These are phyloP conservation scores for Toxicodendron radicans DNA, from an alignment of 345 rosid species.

Conservation along the genomic window DNA sequence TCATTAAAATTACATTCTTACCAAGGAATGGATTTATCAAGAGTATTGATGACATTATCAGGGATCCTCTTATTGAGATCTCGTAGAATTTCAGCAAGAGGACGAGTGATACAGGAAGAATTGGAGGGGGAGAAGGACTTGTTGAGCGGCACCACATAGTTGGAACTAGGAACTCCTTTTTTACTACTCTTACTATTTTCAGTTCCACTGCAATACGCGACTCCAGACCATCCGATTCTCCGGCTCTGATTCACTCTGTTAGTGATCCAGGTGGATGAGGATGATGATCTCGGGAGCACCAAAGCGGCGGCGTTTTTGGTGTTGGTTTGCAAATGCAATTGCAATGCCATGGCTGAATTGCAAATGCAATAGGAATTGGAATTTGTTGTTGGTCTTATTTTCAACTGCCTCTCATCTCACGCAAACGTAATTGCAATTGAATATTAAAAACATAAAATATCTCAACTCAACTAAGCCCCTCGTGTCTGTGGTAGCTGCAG, in stretches of 20 bases:
- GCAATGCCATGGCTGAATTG: background rate
- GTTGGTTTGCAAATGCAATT: background rate
- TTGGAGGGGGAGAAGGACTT: conserved; percentile 57
- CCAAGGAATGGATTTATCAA: conserved; percentile 78
- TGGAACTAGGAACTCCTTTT: conserved; percentile 71
- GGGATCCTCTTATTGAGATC: conserved; percentile 96
- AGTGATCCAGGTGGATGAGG: background rate
- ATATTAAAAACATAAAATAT: too few relatives aligned
- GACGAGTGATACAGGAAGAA: conserved; percentile 80
- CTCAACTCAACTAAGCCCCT: too few relatives aligned
- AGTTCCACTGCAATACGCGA: conserved; percentile 24
- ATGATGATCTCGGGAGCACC: background rate
- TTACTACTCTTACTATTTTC: conserved; percentile 28
- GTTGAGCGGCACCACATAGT: conserved; percentile 92
- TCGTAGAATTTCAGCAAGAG: conserved; percentile 90
- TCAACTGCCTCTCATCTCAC: too few relatives aligned
- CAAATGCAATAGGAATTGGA: background rate
- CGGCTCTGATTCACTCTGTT: background rate
- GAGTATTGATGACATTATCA: conserved; percentile 67
- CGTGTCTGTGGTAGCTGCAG: too few relatives aligned
- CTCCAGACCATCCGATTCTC: conserved; percentile 18
- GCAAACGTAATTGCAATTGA: too few relatives aligned
- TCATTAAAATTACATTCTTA: conserved; percentile 7
- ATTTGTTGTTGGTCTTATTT: too few relatives aligned
- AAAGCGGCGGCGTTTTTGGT: background rate